Base-by-base conservation (phyloP, 352 stramenopile genomes). In the Globisporangium acanthophoron region DNA sequence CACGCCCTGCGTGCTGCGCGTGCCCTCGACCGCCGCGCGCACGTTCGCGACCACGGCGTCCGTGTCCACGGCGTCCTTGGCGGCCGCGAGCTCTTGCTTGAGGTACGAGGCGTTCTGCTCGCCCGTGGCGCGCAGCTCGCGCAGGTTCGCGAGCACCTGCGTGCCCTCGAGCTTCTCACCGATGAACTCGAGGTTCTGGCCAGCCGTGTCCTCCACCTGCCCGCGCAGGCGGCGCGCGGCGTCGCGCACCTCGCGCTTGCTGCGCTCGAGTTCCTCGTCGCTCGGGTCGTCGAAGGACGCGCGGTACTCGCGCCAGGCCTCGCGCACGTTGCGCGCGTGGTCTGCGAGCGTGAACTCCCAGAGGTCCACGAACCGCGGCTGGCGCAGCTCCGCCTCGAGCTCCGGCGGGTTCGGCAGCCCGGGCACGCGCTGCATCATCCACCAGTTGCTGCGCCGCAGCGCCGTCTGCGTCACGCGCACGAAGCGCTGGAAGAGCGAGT, bases 301-400 rank as follows among this genome's bases (percentile, higher is more conserved):
- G 54, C 80, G 77, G 69, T 92, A 94, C 47, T 94, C 79, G 7
- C 68, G 66, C 80, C 82, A 94, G 8, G 85, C 80, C 41, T 89
- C 76, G 46, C 59, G 58, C 39, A 82, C 69, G 56, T 86, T 77
- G 43, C 76, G 80, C 9, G 53, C 35, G 61, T 94, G 83, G 66
- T 94, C 85, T 2, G 65, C 74, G 41, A 86, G 35, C 37, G 85
- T 84, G 64, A 89, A 76, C 63, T 92, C 80, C 82, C 82, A 94
- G 49, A 94, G 71, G 56, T 94, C 80, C 15, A 80, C 69, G 59
- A 89, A 89, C 53, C 24, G 65, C 52, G 82, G 78, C 37, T 76
- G 44, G 20, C 69, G 67, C 53, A 81, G 44, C 53, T 73, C 37
- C 37, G 70, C 64, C 58, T 78, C 70, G 1, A 76, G 56, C 58